Base-by-base conservation (phyloP, 495 filamentous ascomycete genomes). In the Tuber aestivum region DNA sequence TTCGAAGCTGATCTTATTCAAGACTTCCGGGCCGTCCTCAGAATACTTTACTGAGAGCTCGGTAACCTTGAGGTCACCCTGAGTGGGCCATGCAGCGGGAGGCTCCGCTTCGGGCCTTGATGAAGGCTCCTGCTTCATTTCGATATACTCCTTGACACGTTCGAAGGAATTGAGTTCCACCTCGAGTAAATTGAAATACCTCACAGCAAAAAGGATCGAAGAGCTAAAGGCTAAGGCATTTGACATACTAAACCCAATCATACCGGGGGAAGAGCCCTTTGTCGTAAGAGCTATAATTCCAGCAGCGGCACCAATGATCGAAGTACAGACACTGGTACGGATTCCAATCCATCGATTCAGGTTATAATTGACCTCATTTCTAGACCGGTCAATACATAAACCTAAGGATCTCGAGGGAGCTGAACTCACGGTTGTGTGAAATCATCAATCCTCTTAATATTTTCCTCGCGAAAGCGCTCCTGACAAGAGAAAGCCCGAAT, bases 81-180 rank as follows among this genome's bases (percentile, higher is more conserved):
- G 77, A 16, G 83, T 83, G 8, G 86, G 86, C 86, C 86, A 87
- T 4, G 83, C 83, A 41, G 84, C 84, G 9, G 86, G 81, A 14
- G 79, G 79, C 61, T 81, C 71, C 45, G 79, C 76, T 44, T 80
- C 78, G 32, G 71, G 35, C 27, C 72, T 85, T 84, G 74, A 37
- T 20, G 69, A 38, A 61, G 61, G 65, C 78, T 89, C 87, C 72
- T 84, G 85, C 44, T 86, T 85, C 40, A 88, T 82, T 27, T 84
- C 81, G 35, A 88, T 84, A 76, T 88, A 89, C 78, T 89, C 87
- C 38, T 86, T 81, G 32, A 88, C 84, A 20, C 87, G 83, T 76
- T 89, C 86, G 10, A 77, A 79, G 35, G 73, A 80, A 48, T 80
- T 80, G 32, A 80, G 73, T 27, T 77, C 78, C 45, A 80, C 65